Evolutionary conservation across 495 filamentous ascomycete genomes (phyloP), one percentile per base, ranked within the genome.

Genomic region (Cetradonia linearis): DNA sequence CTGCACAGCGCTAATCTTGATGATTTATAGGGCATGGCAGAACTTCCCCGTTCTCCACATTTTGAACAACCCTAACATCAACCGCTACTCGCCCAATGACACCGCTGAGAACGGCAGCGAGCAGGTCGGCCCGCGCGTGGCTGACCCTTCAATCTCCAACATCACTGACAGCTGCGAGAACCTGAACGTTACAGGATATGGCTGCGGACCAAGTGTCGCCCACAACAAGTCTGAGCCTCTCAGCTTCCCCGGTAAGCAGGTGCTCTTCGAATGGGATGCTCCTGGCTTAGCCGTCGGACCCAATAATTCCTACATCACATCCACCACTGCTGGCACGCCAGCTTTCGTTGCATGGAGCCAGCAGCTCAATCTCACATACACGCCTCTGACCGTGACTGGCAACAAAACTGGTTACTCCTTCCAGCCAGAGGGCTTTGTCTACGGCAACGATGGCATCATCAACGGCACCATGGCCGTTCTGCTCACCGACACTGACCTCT

Each of bases 361-460:
- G n/a, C 90, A 94, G 79, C 73, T 94, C 36, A 95, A 96, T 63
- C 76, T 89, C 28, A 95, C 90, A 18, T 93, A 93, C 70, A 82
- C 88, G 2, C 76, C 83, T 1, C 70, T 95, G 62, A 78, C 70
- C 6, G 67, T 84, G 55, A 74, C 77, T 2, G 72, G 75, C 7
- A 70, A 72, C 20, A 82, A 79, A 56, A 73, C 72, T 2, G 89
- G 85, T 0, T 83, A 73, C 64, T 88, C 89, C 0, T 77, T 78
- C 57, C 90, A 96, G 74, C 91, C 89, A 0, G 69, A 73, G 40
- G 66, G 77, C 20, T 74, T 77, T 40, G 84, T 84, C 0, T 90
- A 76, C 63, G 77, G 76, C 59, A 78, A 81, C 8, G 83, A 91
- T 66, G 84, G 83, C 8, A 81, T 82, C 5, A 77, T 89, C 55